Evolutionary conservation across 495 filamentous ascomycete species (phyloP).

Genomic region (Daldinia childiae): DNA sequence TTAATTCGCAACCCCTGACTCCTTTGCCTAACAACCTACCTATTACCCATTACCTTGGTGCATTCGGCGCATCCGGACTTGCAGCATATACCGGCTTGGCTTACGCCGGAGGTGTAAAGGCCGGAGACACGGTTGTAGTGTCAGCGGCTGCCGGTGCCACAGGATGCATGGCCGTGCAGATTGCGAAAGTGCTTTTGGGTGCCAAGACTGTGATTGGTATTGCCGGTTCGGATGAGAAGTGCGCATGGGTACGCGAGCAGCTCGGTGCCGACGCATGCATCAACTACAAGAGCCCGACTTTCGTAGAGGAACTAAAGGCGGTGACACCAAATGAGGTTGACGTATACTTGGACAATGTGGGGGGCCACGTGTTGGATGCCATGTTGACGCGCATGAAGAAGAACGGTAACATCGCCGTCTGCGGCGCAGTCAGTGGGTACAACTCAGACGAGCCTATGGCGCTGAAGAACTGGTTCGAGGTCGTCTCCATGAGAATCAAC

Average conservation of each 20-base stretch:
- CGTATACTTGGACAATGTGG: slow-evolving; percentile 69
- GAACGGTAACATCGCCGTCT: slow-evolving; percentile 62
- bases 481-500: slow-evolving; percentile 60
- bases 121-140: slow-evolving; percentile 33
- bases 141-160: slow-evolving; percentile 63
- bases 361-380: slow-evolving; percentile 65
- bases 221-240: slow-evolving; percentile 65
- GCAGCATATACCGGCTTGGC: slow-evolving; percentile 63
- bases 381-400: slow-evolving; percentile 63
- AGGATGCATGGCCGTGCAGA: slow-evolving; percentile 71
- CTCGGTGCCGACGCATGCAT: slow-evolving; percentile 65
- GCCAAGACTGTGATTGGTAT: slow-evolving; percentile 65
- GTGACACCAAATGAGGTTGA: slow-evolving; percentile 64
- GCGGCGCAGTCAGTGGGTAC: slow-evolving; percentile 62
- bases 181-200: slow-evolving; percentile 63
- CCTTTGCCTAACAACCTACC: slow-evolving; percentile 47
- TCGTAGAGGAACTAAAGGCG: slow-evolving; percentile 57
- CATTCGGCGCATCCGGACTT: slow-evolving; percentile 59
- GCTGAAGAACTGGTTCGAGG: slow-evolving; percentile 62
- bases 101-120: slow-evolving; percentile 59
- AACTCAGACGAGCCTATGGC: slow-evolving; percentile 50
- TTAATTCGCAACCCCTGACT: slow-evolving; percentile 44
- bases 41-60: slow-evolving; percentile 60
- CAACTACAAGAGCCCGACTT: slow-evolving; percentile 64
- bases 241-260: slow-evolving; percentile 60